Evolutionary conservation across 345 rosid genomes (phyloP), one percentile per base, ranked within the genome.

Genomic region (Gynandropsis gynandra): DNA sequence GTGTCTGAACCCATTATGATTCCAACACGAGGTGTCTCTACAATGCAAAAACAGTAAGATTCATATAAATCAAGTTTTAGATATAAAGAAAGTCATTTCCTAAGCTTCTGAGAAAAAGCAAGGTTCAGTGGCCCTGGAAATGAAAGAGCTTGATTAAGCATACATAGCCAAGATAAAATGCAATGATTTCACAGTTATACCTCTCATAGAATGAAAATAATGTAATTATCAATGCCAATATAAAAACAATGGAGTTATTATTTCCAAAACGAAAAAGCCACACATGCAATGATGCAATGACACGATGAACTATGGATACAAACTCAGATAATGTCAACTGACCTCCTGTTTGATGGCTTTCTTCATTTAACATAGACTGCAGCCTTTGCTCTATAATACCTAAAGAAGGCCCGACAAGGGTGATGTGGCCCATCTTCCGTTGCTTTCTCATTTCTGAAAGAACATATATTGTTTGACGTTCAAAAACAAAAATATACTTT

Each of bases 1-100:
- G 97, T 81, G 69, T 92, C 97, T 15, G 95, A 92, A 57, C 97
- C 97, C 97, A 85, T 88, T 20, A 92, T 78, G 61, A 92, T 88
- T 65, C 94, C 89, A 52, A 92, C 90, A 58, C 81, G 80, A 10
- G 79, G 87, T 15, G 68, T 38, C 42, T 48, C 95, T 85, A 76
- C 78, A 72, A 19, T 69, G 50, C 50, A 58, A 18, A 65, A 44
- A 70, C 18, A 42, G 21, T 16, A 32, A 37, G 47, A 12, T 44
- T 21, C 42, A 10, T 37, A 37, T 13, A 37, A 8, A 37, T 37
- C 15, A 3, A 10, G 3, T 37, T 37, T 10, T 2, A 10, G 11
- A 37, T 10, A 37, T 13, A 3, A 10, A 2, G 3, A 37, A 37
- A 13, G 15, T 37, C 15, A 3, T 10, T n/a, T n/a, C n/a, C n/a